A percentile compares a stretch with the other conserved stretches of the same genome.
phyloP scores from a whole-genome alignment of 108 stramenopile species.

The Skeletonema menzelii region DNA sequence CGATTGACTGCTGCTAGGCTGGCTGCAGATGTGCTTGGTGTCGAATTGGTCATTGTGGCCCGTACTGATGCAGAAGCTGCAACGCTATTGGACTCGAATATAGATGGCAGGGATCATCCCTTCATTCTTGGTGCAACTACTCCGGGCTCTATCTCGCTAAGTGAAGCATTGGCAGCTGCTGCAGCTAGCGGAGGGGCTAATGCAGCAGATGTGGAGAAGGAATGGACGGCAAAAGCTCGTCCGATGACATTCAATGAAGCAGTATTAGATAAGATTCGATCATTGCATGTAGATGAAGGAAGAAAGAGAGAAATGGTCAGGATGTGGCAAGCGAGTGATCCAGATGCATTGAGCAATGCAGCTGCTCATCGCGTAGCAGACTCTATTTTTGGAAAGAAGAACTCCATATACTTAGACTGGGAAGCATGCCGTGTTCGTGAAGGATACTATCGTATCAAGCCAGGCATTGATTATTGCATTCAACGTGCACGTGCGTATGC shows the following conservation, averaged over 20 bases:
- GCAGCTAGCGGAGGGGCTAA: conserved; percentile 37
- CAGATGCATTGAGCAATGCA: conserved; percentile 80
- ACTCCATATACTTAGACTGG: conserved; percentile 93
- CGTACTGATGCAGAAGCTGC: conserved; percentile 97
- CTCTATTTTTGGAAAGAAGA: conserved; percentile 76
- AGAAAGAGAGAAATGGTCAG: conserved; percentile 62
- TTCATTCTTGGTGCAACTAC: conserved; percentile 90
- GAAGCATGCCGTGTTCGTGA: conserved; percentile 92
- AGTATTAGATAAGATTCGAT: conserved; percentile 70
- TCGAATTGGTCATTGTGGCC: conserved; percentile 85
- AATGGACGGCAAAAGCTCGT: conserved; percentile 66
- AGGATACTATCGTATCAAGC: conserved; percentile 90
- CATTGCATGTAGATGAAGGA: conserved; percentile 28
- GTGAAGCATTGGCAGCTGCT: conserved; percentile 59
- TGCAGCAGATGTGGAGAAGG: conserved; percentile 42
- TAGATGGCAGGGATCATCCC: conserved; percentile 95
- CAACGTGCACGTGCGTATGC: conserved; percentile 92
- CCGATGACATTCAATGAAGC: conserved; percentile 90
- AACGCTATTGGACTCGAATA: conserved; percentile 92
- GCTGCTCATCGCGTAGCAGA: conserved; percentile 82
- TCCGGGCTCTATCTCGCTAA: conserved; percentile 62
- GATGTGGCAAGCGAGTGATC: conserved; percentile 82
- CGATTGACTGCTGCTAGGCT: conserved; percentile 91
- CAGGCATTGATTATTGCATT: conserved; percentile 93
- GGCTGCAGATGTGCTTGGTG: conserved; percentile 90